A percentile compares a stretch with the other conserved stretches of the same genome.
Evolutionary conservation across 176 grass and related monocot genomes (phyloP).

Genomic region (Raddia guianensis): DNA sequence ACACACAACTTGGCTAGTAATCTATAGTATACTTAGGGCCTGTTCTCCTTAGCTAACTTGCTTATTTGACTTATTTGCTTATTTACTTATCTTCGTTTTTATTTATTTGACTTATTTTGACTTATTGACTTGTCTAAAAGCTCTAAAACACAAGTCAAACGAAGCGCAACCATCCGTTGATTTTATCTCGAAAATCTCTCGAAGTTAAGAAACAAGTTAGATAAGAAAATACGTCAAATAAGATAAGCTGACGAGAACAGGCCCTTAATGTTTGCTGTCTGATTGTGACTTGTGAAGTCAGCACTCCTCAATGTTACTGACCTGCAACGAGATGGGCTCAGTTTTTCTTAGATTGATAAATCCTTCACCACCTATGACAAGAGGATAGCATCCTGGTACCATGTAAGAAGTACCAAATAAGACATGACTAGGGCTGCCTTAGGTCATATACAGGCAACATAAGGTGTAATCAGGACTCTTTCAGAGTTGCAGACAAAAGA

Average conservation of each 20-base stretch:
- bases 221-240: no score
- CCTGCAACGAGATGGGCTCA: not conserved
- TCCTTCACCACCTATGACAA: not conserved
- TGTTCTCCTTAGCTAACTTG: no score
- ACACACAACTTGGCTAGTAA: constrained; percentile 2
- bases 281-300: not conserved
- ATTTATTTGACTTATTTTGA: no score
- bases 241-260: no score
- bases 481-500: not conserved
- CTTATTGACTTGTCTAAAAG: no score
- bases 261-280: not conserved
- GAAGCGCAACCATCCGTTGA: no score
- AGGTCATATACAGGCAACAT: not conserved
- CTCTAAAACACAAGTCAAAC: no score
- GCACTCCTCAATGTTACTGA: not conserved
- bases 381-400: constrained; percentile 8
- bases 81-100: no score
- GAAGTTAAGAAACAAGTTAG: no score
- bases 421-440: not conserved
- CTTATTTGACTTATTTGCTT: no score
- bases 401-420: not conserved
- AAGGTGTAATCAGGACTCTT: not conserved
- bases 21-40: not conserved
- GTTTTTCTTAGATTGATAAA: not conserved
- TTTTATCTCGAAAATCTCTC: no score